Evolutionary conservation across 345 rosid genomes (phyloP), one percentile per base, ranked within the genome.

Genomic region (Eucalyptus polybractea): DNA sequence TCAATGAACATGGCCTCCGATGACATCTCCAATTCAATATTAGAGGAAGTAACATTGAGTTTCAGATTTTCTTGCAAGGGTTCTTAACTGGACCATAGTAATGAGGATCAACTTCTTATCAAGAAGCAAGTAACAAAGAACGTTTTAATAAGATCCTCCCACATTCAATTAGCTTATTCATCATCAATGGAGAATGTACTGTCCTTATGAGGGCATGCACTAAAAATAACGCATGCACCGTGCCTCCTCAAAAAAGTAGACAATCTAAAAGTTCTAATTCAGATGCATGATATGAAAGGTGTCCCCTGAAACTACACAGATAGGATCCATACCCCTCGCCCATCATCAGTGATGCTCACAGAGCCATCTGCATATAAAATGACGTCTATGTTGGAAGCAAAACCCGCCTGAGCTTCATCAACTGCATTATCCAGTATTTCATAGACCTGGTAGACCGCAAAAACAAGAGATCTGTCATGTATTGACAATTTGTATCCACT

Each of bases 391-490:
- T 93, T 94, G 65, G 98, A 93, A 72, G 99, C 99, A 93, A 92
- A 94, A 72, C 99, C 99, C 19, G 99, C 99, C 94, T 98, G 99
- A 86, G 99, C 99, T 93, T 98, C 99, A 89, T 98, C 99, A 60
- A 98, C 94, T 45, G 98, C 99, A 91, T 98, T 98, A 92, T 98
- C 99, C 90, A 98, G 93, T 91, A 98, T 98, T 92, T 98, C 99
- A 89, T 97, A 98, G 80, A 98, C 99, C 99, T 98, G 92, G 80
- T 85, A 90, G 90, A 53, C 29, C 87, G 24, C 88, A 88, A 51
- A 85, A 33, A 25, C 45, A 88, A 45, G 81, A 31, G 60, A 67
- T 37, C 10, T 12, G 45, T 86, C 29, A 86, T 49, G 22, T 44
- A 47, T 45, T 11, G 27, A 21, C 40, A 86, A 86, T 21, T 49